Evolutionary conservation across 495 filamentous ascomycete species (phyloP).

Genomic region (Lepidopterella palustris): DNA sequence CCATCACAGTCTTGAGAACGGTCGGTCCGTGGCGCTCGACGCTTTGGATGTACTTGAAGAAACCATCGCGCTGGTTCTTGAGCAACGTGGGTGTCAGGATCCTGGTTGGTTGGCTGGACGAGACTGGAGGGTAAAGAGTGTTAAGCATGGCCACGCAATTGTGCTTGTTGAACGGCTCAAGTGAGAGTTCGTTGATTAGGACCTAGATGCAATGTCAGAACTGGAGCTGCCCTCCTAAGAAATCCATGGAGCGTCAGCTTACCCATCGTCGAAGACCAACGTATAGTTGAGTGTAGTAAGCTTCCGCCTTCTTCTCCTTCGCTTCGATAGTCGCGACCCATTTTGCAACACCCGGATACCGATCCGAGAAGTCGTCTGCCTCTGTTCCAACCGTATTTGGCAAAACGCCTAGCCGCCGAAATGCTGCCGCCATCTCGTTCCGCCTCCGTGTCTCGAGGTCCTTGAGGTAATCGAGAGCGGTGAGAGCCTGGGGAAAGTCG

Average conservation of each 20-base stretch:
- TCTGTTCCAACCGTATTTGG: conserved; percentile 37
- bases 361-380: conserved; percentile 39
- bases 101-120: conserved; percentile 39
- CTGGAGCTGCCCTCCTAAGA: no score
- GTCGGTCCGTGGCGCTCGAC: conserved; percentile 53
- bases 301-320: conserved; percentile 53
- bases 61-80: conserved; percentile 53
- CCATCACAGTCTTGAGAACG: conserved; percentile 51
- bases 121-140: conserved; percentile 56
- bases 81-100: conserved; percentile 51
- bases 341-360: conserved; percentile 46
- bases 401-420: conserved; percentile 72
- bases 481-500: conserved; percentile 67
- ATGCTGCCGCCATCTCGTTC: conserved; percentile 70
- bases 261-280: conserved; percentile 67
- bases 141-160: conserved; percentile 73
- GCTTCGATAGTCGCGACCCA: conserved; percentile 51
- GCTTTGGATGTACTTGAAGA: conserved; percentile 59
- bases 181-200: conserved; percentile 62
- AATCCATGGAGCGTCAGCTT: conserved; percentile 29
- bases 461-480: conserved; percentile 64
- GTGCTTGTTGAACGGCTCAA: conserved; percentile 58
- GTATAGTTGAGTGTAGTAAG: conserved; percentile 59
- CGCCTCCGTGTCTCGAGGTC: conserved; percentile 60
- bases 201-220: conserved; percentile 41